Base-by-base conservation (phyloP, 108 stramenopile species). In the Cyclotella choctawhatcheeana region DNA sequence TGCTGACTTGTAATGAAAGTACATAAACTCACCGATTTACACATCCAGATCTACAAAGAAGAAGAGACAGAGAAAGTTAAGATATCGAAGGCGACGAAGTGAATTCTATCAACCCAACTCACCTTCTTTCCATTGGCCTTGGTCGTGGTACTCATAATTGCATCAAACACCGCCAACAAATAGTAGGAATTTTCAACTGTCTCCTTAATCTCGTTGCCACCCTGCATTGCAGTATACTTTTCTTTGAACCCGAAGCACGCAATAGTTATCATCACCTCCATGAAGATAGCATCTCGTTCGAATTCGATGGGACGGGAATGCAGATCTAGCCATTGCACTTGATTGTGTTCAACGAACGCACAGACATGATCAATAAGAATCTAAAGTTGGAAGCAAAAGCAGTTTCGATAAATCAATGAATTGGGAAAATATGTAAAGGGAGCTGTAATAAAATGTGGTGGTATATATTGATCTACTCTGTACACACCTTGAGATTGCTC, bases 321-420 rank as follows among this genome's bases (percentile, higher is more conserved):
- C 45, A 56, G 51, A 59, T 81, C 67, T 20, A 32, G 47, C 79
- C 79, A 81, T 13, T 59, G 79, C 0, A 81, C 79, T 63, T 81
- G 79, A 58, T 81, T 81, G 17, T 68, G 44, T 70, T 81, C 79
- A 33, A 81, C 79, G 52, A 81, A 81, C 0, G 79, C 58, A 34
- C 79, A 81, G 18, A 81, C 73, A 64, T 81, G 79, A 24, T 81
- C 79, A 25, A 81, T 35, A 22, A 81, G 73, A 22, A 81, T 53
- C 5, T 5, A 5, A 51, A 73, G 65, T 44, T 65, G 64, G 21
- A 34, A 48, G 25, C n/a, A n/a, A n/a, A n/a, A n/a, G n/a, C n/a
- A n/a, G n/a, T n/a, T n/a, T n/a, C n/a, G n/a, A n/a, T n/a, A n/a
- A n/a, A n/a, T n/a, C n/a, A n/a, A n/a, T n/a, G n/a, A n/a, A n/a